Evolutionary conservation across 1,284 basidiomycete genomes (phyloP).

Genomic region (Caloboletus inedulis): DNA sequence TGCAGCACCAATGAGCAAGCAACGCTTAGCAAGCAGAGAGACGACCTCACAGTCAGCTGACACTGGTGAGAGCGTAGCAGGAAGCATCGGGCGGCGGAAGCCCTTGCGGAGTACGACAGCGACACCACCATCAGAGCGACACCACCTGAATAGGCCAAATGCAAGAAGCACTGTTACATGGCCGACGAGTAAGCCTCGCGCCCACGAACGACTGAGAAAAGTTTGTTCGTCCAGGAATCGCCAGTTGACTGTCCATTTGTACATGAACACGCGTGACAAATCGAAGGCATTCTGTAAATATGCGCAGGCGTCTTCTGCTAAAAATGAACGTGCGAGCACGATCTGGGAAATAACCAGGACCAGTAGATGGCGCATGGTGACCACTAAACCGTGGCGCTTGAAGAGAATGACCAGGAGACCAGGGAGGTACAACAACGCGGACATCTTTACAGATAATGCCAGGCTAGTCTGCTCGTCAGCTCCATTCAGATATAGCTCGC

Average conservation of each 20-base stretch:
- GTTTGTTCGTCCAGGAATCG: conserved; percentile 73
- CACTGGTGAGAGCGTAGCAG: conserved; percentile 46
- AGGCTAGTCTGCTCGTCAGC: conserved; percentile 45
- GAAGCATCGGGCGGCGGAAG: conserved; percentile 46
- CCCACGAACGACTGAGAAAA: conserved; percentile 70
- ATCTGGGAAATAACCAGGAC: conserved; percentile 58
- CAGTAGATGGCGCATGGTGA: conserved; percentile 52
- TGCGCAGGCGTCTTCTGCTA: conserved; percentile 54
- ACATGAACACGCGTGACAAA: conserved; percentile 85
- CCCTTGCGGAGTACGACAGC: conserved; percentile 54
- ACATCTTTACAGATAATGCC: conserved; percentile 96
- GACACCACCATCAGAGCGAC: conserved; percentile 62
- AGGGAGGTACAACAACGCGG: conserved; percentile 88
- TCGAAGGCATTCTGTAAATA: conserved; percentile 86
- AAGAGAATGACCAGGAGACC: conserved; percentile 80
- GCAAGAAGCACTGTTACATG: conserved; percentile 61
- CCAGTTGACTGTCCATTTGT: conserved; percentile 99
- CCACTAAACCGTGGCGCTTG: conserved; percentile 65
- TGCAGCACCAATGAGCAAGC: conserved; percentile 33
- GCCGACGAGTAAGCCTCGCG: conserved; percentile 59
- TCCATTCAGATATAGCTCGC: not conserved
- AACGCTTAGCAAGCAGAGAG: not conserved
- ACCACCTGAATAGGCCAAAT: conserved; percentile 78
- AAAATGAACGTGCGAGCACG: conserved; percentile 71
- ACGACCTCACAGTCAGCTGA: conserved; percentile 57